Conservation (phyloP, 2,329 filamentous ascomycete genomes). For the Magnaporthales sp. region DNA sequence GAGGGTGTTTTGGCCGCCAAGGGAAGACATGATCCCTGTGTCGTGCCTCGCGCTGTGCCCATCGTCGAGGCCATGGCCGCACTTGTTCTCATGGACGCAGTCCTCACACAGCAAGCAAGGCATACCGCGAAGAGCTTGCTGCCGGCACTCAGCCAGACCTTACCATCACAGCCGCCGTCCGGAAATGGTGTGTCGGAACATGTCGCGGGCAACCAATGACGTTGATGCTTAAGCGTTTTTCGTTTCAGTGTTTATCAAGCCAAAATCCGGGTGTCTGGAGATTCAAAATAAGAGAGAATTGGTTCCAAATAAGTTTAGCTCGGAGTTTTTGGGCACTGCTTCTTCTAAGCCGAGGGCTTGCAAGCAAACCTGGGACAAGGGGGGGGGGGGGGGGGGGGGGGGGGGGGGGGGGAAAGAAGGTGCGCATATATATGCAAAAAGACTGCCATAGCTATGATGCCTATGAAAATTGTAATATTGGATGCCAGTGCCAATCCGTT, state of each 20-base stretch:
- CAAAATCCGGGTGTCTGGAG: not conserved
- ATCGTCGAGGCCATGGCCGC: constrained; percentile 89
- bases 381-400: no score
- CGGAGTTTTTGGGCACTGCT: not conserved
- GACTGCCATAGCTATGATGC: no score
- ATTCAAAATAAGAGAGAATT: not conserved
- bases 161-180: constrained; percentile 17
- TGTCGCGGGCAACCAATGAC: constrained; percentile 2
- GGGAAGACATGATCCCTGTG: constrained; percentile 89
- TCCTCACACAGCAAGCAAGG: constrained; percentile 70
- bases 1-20: constrained; percentile 81
- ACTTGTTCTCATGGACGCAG: constrained; percentile 76
- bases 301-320: not conserved
- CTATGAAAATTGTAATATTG: no score
- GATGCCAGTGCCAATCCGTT: no score
- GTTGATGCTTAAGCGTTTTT: not conserved
- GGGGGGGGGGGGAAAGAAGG: no score
- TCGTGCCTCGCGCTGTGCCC: constrained; percentile 78
- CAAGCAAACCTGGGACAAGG: not conserved
- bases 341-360: not conserved
- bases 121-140: constrained; percentile 36
- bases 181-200: constrained; percentile 21
- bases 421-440: no score
- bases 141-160: constrained; percentile 27
- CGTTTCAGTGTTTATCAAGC: not conserved